Conservation (phyloP, 1,284 basidiomycete genomes). For the Neonothopanus nambi region DNA sequence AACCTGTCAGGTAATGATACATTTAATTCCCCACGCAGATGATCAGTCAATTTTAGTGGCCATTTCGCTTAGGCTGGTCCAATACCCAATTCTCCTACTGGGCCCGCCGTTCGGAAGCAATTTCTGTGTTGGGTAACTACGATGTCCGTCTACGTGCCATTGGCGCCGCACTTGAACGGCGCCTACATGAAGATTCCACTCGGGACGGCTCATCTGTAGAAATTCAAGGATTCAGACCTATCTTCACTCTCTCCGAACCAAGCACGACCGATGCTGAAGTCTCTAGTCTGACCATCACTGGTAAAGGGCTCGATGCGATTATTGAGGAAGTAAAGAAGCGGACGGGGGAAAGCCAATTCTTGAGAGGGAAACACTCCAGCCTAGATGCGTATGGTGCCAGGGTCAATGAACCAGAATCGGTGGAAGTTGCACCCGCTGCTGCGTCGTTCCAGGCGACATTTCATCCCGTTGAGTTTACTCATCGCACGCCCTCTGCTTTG, state of each 20-base stretch:
- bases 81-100: constrained; percentile 4
- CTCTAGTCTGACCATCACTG: neutral
- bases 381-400: neutral
- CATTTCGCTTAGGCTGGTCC: constrained; percentile 3
- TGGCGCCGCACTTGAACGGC: neutral
- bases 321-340: constrained; percentile 3
- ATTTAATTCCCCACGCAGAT: neutral
- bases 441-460: too few species aligned
- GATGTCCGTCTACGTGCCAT: constrained; percentile 3
- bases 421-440: too few species aligned
- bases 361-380: neutral
- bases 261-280: neutral
- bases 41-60: neutral
- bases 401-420: too few species aligned
- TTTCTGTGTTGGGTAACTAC: neutral
- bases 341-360: neutral
- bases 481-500: too few species aligned
- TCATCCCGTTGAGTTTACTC: too few species aligned
- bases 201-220: neutral
- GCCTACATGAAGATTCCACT: neutral
- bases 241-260: neutral
- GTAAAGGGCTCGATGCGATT: constrained; percentile 1
- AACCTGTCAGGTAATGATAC: constrained; percentile 1
- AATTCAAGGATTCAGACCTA: too few species aligned
- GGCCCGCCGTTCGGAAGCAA: constrained; percentile 1